Evolutionary conservation across 768 basidiomycete genomes (phyloP).

Genomic region (Auricularia auricula-judae): DNA sequence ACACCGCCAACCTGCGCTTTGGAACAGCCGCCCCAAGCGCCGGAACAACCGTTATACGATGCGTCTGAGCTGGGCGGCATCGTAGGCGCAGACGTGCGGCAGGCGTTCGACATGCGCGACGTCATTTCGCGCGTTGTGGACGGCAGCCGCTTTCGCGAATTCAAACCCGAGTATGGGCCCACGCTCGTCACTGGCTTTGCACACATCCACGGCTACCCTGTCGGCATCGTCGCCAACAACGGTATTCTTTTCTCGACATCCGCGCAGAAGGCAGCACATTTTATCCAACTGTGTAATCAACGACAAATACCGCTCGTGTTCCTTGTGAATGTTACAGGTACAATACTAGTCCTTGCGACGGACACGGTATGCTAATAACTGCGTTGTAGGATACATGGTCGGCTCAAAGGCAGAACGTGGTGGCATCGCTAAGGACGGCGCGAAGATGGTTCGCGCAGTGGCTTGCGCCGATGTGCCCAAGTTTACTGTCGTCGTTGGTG

Average conservation of each 20-base stretch:
- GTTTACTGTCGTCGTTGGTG: constrained; percentile 84
- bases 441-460: constrained; percentile 95
- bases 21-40: constrained; percentile 40
- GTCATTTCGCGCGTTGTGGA: constrained; percentile 88
- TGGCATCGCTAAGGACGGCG: constrained; percentile 91
- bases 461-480: constrained; percentile 93
- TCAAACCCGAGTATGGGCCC: constrained; percentile 90
- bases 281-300: constrained; percentile 90
- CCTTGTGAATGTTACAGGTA: constrained; percentile 89
- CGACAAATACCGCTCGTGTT: constrained; percentile 82
- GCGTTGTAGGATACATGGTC: constrained; percentile 74
- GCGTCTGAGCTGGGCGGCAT: constrained; percentile 80
- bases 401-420: constrained; percentile 91
- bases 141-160: constrained; percentile 85
- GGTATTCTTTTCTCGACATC: constrained; percentile 92
- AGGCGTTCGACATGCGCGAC: constrained; percentile 89
- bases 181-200: constrained; percentile 91
- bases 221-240: constrained; percentile 90
- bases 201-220: constrained; percentile 76
- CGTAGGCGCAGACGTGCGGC: constrained; percentile 80
- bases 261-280: constrained; percentile 89
- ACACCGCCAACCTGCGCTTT: background rate
- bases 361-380: background rate
- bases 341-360: constrained; percentile 2
- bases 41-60: constrained; percentile 71